Evolutionary conservation across 495 filamentous ascomycete species (phyloP), one percentile per base, ranked within the genome.

Genomic region (Xylaria sp.): DNA sequence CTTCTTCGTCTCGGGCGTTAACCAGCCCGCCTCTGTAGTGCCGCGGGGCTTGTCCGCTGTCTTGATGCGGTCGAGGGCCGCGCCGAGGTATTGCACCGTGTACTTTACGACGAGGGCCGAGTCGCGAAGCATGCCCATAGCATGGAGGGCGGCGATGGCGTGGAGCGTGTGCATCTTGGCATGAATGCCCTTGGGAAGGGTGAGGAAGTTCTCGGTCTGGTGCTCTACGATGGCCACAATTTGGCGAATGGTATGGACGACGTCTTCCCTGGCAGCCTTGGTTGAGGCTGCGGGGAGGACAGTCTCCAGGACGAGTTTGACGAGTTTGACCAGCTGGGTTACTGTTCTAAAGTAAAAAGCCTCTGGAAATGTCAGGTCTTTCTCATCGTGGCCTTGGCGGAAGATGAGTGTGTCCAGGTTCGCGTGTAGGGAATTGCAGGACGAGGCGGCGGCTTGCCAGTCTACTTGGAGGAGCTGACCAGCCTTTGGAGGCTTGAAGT

Each of bases 51-150:
- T 79, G 53, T 85, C 83, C n/a, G 74, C 71, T 14, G 77, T 79
- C 29, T 79, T 76, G 48, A 79, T 76, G 29, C 75, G 77, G 35
- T 86, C 84, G 58, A 81, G 73, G 33, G 74, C 70, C 29, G 73
- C 65, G 0, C 74, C 58, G 0, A 82, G 72, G 37, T 81, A 84
- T 12, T 76, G 76, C 3, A 74, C 75, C 17, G 74, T 75, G 53
- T 82, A 70, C 40, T 79, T 81, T 17, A 77, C 64, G 1, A 75
- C 82, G 4, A 82, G n/a, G 6, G 81, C 76, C 0, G 82, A 74
- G n/a, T 81, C 81, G 37, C 79, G 81, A 3, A 81, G 46, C 71
- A 78, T 73, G 33, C 82, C 68, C 73, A 85, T 79, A 73, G 73
- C 75, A 75, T 79, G 77, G 35, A 74, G 19, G 26, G 63, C 64